Percentiles rank a stretch among this genome's conserved stretches.
phyloP scores from a whole-genome alignment of 176 grass and related monocot species.

The Pontederia paniculata region DNA sequence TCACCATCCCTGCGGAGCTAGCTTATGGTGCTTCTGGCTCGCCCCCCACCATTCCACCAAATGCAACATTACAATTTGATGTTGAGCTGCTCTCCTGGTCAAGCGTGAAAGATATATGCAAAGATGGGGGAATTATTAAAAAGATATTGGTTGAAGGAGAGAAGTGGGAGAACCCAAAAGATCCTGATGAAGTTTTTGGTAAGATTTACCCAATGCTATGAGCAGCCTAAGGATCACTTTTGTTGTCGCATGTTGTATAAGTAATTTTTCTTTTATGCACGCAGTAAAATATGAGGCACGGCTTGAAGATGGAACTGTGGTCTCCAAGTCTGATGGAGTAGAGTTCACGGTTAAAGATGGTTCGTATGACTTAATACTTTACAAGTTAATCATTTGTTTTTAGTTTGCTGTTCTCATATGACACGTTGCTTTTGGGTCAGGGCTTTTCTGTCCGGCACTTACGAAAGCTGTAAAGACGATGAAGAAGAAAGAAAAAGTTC shows the following conservation, averaged over 20 bases:
- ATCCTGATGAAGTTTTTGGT: constrained; percentile 94
- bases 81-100: constrained; percentile 92
- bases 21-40: constrained; percentile 90
- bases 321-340: constrained; percentile 61
- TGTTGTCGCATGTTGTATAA: not conserved
- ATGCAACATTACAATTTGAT: constrained; percentile 86
- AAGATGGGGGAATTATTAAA: constrained; percentile 89
- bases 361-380: constrained; percentile 12
- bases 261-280: not conserved
- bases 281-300: constrained; percentile 77
- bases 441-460: constrained; percentile 65
- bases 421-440: constrained; percentile 26
- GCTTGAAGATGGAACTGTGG: constrained; percentile 61
- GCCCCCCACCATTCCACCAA: constrained; percentile 71
- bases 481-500: constrained; percentile 73
- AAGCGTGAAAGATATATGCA: constrained; percentile 82
- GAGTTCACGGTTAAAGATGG: constrained; percentile 95
- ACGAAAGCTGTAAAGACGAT: constrained; percentile 83
- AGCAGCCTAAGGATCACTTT: not conserved
- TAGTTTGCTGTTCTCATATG: not conserved
- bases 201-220: constrained; percentile 1
- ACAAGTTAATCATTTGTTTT: not conserved
- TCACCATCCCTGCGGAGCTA: constrained; percentile 87
- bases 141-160: constrained; percentile 76
- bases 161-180: constrained; percentile 97